Evolutionary conservation across 306 rosid species (phyloP).

Genomic region (Neltuma alba): DNA sequence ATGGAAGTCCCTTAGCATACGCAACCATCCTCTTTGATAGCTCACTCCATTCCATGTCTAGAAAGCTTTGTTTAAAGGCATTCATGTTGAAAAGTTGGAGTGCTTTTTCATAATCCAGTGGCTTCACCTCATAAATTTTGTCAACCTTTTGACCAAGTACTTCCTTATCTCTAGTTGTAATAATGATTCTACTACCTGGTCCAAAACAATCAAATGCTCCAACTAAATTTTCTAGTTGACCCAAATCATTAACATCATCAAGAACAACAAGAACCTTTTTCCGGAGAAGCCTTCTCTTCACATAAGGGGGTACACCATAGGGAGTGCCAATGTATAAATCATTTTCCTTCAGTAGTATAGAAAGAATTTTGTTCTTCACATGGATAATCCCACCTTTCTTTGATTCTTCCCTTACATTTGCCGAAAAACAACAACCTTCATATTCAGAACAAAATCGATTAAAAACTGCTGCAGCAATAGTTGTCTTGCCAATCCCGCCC

Average conservation of each 20-base stretch:
- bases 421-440: background rate
- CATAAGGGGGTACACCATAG: background rate
- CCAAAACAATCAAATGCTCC: conserved; percentile 8
- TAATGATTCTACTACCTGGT: background rate
- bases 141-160: background rate
- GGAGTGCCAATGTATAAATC: conserved; percentile 14
- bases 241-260: conserved; percentile 8
- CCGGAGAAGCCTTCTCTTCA: background rate
- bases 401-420: conserved; percentile 5
- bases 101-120: background rate
- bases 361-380: conserved; percentile 4
- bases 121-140: background rate
- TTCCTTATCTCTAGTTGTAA: conserved; percentile 13
- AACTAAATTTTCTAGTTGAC: conserved; percentile 14
- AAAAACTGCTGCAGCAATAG: background rate
- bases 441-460: background rate
- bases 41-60: background rate
- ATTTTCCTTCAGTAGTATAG: background rate
- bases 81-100: background rate
- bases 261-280: conserved; percentile 15
- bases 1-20: conserved; percentile 1
- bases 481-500: conserved; percentile 1
- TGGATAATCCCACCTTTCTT: background rate
- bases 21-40: conserved; percentile 8
- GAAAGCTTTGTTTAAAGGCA: background rate